Percentiles rank a stretch among this genome's conserved stretches.
These are phyloP conservation scores for Echites panduratus DNA, from an alignment of 257 asterid genomes.

Conservation along the genomic window DNA sequence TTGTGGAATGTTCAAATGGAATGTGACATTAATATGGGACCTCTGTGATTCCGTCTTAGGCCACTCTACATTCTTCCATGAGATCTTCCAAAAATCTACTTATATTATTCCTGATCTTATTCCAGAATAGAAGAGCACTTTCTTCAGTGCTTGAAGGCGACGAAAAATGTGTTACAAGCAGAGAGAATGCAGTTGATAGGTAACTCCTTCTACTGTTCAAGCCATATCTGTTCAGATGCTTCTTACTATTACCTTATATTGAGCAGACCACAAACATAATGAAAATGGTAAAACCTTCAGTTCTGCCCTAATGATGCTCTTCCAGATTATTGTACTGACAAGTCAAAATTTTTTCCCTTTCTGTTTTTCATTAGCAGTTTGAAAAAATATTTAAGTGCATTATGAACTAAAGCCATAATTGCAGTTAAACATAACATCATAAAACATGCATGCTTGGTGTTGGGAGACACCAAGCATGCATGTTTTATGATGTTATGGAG, in stretches of 20 bases:
- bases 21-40: neutral
- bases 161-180: constrained; percentile 10
- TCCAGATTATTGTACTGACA: too few species aligned
- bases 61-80: neutral
- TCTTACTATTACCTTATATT: neutral
- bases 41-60: neutral
- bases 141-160: constrained; percentile 22
- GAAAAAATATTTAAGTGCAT: neutral
- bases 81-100: neutral
- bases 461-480: neutral
- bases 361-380: neutral
- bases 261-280: neutral
- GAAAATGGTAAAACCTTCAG: neutral
- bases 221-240: neutral
- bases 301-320: neutral
- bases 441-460: neutral
- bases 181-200: constrained; percentile 18
- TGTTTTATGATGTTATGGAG: too few species aligned
- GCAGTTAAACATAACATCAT: neutral
- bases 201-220: neutral
- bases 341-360: neutral
- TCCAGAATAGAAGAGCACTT: constrained; percentile 29
- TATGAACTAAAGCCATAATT: neutral
- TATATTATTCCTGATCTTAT: neutral
- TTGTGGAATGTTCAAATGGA: neutral